Conservation (phyloP, 1,284 basidiomycete species). For the Leccinum subfulvum region DNA sequence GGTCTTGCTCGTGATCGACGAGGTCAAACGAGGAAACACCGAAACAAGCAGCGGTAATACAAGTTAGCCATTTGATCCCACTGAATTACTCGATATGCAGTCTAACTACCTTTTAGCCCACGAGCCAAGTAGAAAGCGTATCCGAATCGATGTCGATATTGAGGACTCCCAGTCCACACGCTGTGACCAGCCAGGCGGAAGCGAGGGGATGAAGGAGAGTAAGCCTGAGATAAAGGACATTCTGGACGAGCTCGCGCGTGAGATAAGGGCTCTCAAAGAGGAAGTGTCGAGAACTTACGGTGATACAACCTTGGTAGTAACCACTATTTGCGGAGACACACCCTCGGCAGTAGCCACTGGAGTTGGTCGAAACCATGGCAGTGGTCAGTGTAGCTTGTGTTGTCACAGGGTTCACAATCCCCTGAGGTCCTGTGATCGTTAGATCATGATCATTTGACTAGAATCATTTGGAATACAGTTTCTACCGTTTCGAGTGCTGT, state of each 20-base stretch:
- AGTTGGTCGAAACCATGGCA: not conserved
- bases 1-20: not conserved
- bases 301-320: not conserved
- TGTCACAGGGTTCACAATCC: no score
- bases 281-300: not conserved
- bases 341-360: not conserved
- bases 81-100: not conserved
- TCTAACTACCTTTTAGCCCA: not conserved
- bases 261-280: not conserved
- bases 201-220: not conserved
- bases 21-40: not conserved
- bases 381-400: not conserved
- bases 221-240: not conserved
- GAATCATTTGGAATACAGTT: no score
- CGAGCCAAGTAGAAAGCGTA: not conserved
- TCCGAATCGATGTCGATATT: not conserved
- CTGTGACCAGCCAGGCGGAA: not conserved
- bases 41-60: not conserved
- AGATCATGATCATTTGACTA: no score
- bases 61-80: not conserved
- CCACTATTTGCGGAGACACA: not conserved
- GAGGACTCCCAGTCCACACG: not conserved
- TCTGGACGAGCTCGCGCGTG: not conserved
- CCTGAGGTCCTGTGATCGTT: no score
- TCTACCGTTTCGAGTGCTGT: no score